Evolutionary conservation across 257 asterid species (phyloP), one percentile per base, ranked within the genome.

Genomic region (Jacaranda copaia): DNA sequence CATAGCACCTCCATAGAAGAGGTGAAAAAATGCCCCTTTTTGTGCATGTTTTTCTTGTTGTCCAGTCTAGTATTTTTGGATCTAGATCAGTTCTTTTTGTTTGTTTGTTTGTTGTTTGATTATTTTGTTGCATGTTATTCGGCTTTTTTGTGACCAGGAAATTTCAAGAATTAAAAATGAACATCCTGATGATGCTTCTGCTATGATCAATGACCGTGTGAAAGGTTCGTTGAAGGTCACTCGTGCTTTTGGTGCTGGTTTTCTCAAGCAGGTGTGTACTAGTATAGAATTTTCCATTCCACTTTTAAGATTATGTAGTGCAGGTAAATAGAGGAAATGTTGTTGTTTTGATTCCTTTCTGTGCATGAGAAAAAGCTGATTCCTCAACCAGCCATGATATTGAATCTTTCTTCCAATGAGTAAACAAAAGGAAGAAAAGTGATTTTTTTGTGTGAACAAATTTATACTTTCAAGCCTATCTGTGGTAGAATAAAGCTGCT

Each of bases 161-260:
- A 91, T 93, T 80, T 48, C 76, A 75, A 88, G 98, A 77, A 90
- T 95, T 65, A 83, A 70, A 81, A 81, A 80, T 7, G 99, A 95
- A 60, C 99, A 95, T 68, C 89, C 84, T 0, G 98, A 95, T 68
- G 99, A 95, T 88, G 84, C 90, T 75, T 91, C 75, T 19, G 90
- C 98, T 20, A 75, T 95, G 75, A 67, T 77, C 45, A 91, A 95
- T 70, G 97, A 89, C 70, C 98, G 99, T 0, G 99, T 95, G 9
- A 95, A 95, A 86, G 99, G 99, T 77, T 95, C 97, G 1, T 77
- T 95, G 80, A 95, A 91, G 86, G 98, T 95, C 20, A 95, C 99
- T 48, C 87, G 99, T n/a, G 99, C 99, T 73, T 93, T 95, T 84
- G 99, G 99, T 68, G 99, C 99, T 25, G 99, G 99, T 75, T 95